Evolutionary conservation across 345 rosid genomes (phyloP).

Genomic region (Aethionema arabicum): DNA sequence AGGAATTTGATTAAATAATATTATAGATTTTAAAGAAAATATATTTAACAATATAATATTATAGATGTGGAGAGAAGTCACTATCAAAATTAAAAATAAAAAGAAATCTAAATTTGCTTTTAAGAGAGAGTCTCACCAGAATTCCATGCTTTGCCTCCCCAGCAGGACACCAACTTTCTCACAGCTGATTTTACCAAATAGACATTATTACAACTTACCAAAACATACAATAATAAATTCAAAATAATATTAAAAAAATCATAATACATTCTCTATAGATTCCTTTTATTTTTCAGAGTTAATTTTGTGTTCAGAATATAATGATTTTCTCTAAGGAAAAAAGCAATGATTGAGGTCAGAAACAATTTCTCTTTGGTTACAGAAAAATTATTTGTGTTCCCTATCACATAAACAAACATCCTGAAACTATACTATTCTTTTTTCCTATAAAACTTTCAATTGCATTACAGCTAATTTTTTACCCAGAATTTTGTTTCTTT

Average conservation of each 20-base stretch:
- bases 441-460: slow-evolving; percentile 7
- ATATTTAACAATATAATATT: slow-evolving; percentile 6
- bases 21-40: neutral
- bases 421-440: slow-evolving; percentile 27
- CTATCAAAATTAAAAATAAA: slow-evolving; percentile 16
- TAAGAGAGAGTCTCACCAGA: slow-evolving; percentile 31
- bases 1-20: neutral
- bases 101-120: slow-evolving; percentile 26
- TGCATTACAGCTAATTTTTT: slow-evolving; percentile 29
- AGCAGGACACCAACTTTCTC: slow-evolving; percentile 38
- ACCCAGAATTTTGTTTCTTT: neutral
- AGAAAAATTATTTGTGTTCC: slow-evolving; percentile 38
- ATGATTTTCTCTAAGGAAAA: slow-evolving; percentile 28
- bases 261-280: slow-evolving; percentile 14
- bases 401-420: slow-evolving; percentile 33
- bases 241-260: slow-evolving; percentile 14
- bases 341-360: slow-evolving; percentile 35
- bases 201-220: slow-evolving; percentile 25
- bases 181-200: slow-evolving; percentile 32
- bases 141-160: slow-evolving; percentile 39
- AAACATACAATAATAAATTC: slow-evolving; percentile 6
- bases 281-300: slow-evolving; percentile 23
- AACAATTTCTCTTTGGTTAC: slow-evolving; percentile 33
- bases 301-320: slow-evolving; percentile 17
- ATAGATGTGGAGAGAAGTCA: slow-evolving; percentile 35